phyloP scores from a whole-genome alignment of 1,284 basidiomycete genomes.

The Sanghuangporus weigelae region DNA sequence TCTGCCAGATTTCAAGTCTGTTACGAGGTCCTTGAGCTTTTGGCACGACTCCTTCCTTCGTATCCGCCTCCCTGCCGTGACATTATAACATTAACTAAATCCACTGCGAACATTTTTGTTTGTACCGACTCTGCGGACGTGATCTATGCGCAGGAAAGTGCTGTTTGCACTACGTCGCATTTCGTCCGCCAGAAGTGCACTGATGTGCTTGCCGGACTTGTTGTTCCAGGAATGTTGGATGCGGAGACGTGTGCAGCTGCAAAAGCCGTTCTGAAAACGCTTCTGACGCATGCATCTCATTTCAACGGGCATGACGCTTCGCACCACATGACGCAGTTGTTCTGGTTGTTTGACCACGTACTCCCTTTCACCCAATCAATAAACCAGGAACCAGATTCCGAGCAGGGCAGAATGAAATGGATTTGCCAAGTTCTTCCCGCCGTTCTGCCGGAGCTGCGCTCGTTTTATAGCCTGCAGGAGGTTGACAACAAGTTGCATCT shows the following conservation, averaged over 20 bases:
- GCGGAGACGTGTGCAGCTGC: slow-evolving; percentile 34
- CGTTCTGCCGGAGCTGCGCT: slow-evolving; percentile 45
- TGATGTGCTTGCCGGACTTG: slow-evolving; percentile 40
- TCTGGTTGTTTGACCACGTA: slow-evolving; percentile 50
- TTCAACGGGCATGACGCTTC: slow-evolving; percentile 45
- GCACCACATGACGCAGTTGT: slow-evolving; percentile 49
- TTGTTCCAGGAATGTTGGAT: slow-evolving; percentile 24
- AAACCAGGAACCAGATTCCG: slow-evolving; percentile 23
- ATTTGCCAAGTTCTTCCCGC: slow-evolving; percentile 49
- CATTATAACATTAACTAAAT: slow-evolving; percentile 37
- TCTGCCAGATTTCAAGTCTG: slow-evolving; percentile 50
- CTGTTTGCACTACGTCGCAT: slow-evolving; percentile 38
- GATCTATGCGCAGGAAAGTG: slow-evolving; percentile 35
- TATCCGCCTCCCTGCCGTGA: slow-evolving; percentile 47
- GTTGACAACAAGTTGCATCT: slow-evolving; percentile 48
- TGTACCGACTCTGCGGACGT: slow-evolving; percentile 46
- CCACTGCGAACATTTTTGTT: slow-evolving; percentile 50
- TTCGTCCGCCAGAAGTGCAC: slow-evolving; percentile 44
- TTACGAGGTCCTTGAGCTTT: slow-evolving; percentile 47
- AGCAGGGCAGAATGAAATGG: slow-evolving; percentile 36
- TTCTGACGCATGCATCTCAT: slow-evolving; percentile 44
- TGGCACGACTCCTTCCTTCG: slow-evolving; percentile 38
- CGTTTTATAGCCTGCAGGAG: slow-evolving; percentile 53
- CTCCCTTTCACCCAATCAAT: slow-evolving; percentile 37
- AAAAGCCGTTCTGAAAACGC: slow-evolving; percentile 43